These are phyloP conservation scores for Penicillium sp. DNA, from an alignment of 2,329 filamentous ascomycete species.

Conservation along the genomic window DNA sequence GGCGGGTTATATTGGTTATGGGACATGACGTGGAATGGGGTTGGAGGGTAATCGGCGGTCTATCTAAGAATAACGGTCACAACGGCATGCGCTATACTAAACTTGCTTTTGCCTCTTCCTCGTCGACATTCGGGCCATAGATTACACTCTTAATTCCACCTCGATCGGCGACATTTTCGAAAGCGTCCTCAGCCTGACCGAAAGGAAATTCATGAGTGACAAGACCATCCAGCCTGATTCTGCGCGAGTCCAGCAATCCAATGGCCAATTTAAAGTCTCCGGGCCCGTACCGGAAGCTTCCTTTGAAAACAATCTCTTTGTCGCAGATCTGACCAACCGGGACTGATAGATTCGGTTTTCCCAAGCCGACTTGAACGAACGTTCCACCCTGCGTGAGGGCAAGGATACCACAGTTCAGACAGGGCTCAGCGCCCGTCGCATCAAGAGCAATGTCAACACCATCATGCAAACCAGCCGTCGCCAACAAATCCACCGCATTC, in stretches of 20 bases:
- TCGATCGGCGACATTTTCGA: conserved; percentile 75
- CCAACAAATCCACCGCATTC: conserved; percentile 65
- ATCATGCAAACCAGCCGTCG: conserved; percentile 55
- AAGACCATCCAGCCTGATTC: conserved; percentile 70
- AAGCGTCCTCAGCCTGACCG: conserved; percentile 74
- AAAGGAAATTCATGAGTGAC: conserved; percentile 74
- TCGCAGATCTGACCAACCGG: conserved; percentile 73
- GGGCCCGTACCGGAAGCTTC: conserved; percentile 79
- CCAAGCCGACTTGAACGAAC: conserved; percentile 83
- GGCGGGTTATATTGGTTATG: conserved; percentile 32
- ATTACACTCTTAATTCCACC: conserved; percentile 51
- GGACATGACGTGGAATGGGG: conserved; percentile 28
- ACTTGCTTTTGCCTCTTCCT: conserved; percentile 11
- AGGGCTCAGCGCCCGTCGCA: conserved; percentile 70
- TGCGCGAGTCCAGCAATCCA: conserved; percentile 60
- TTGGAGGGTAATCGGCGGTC: background rate
- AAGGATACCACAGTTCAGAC: conserved; percentile 68
- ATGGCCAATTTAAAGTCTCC: conserved; percentile 82
- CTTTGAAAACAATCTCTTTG: conserved; percentile 80
- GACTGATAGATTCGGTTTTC: conserved; percentile 67
- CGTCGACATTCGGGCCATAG: conserved; percentile 28
- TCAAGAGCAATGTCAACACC: conserved; percentile 75
- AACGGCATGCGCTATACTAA: background rate
- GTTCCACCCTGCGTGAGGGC: conserved; percentile 64
- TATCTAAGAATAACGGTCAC: background rate